These are phyloP conservation scores for Fusarium redolens DNA, from an alignment of 2,329 filamentous ascomycete genomes.

Conservation along the genomic window DNA sequence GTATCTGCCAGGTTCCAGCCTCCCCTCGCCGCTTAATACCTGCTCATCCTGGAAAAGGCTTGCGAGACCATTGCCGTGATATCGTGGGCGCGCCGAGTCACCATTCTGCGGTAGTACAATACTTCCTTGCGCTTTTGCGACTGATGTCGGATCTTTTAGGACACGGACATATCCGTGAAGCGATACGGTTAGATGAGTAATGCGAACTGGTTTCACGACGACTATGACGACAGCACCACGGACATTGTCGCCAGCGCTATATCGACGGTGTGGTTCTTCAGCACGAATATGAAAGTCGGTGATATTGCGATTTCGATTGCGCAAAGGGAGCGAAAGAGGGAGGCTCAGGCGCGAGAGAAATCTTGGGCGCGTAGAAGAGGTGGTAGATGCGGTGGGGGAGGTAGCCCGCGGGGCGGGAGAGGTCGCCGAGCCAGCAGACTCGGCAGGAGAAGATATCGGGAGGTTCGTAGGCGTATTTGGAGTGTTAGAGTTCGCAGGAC, in stretches of 20 bases:
- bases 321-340: slow-evolving; percentile 61
- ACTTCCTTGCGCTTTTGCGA: slow-evolving; percentile 61
- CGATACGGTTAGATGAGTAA: slow-evolving; percentile 83
- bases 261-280: slow-evolving; percentile 81
- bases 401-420: slow-evolving; percentile 35
- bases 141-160: slow-evolving; percentile 74
- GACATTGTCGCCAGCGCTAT: slow-evolving; percentile 79
- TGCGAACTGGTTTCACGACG: slow-evolving; percentile 77
- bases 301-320: slow-evolving; percentile 70
- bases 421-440: slow-evolving; percentile 53
- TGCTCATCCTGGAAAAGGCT: slow-evolving; percentile 86
- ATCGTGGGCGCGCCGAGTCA: slow-evolving; percentile 59
- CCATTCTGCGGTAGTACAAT: slow-evolving; percentile 55
- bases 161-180: slow-evolving; percentile 84
- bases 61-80: slow-evolving; percentile 82
- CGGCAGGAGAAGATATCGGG: slow-evolving; percentile 48
- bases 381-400: slow-evolving; percentile 40
- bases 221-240: slow-evolving; percentile 78
- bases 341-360: slow-evolving; percentile 66
- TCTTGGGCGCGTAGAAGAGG: slow-evolving; percentile 46
- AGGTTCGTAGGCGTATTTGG: slow-evolving; percentile 53
- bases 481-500: slow-evolving; percentile 48
- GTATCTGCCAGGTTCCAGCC: slow-evolving; percentile 78
- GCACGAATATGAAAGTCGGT: slow-evolving; percentile 83
- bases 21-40: slow-evolving; percentile 81